Conservation (phyloP, 768 basidiomycete species). For the Auriscalpium microsporum region DNA sequence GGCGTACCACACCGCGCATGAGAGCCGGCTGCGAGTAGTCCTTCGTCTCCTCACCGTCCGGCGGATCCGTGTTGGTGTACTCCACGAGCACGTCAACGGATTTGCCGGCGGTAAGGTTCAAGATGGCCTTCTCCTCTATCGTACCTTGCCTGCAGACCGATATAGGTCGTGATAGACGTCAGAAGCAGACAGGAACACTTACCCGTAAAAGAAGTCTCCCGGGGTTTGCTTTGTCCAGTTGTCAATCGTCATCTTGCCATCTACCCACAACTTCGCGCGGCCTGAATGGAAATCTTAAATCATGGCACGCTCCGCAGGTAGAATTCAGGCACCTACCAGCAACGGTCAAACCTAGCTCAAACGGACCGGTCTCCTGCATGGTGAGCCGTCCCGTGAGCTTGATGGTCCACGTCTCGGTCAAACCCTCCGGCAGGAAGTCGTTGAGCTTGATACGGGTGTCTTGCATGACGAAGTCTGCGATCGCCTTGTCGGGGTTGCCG, state of each 20-base stretch:
- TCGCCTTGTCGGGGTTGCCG: conserved; percentile 36
- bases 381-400: conserved; percentile 46
- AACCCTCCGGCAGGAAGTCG: conserved; percentile 52
- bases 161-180: background rate
- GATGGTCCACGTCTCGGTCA: conserved; percentile 47
- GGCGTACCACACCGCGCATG: conserved; percentile 58
- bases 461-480: conserved; percentile 40
- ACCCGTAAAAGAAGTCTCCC: conserved; percentile 66
- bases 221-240: conserved; percentile 64
- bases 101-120: conserved; percentile 38
- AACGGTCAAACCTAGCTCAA: conserved; percentile 56
- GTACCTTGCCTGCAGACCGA: conserved; percentile 44
- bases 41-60: conserved; percentile 27
- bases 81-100: conserved; percentile 48
- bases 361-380: conserved; percentile 38
- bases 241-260: conserved; percentile 52
- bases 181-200: conserved; percentile 10
- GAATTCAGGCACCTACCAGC: conserved; percentile 30
- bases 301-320: background rate
- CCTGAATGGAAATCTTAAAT: conserved; percentile 22
- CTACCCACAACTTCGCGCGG: conserved; percentile 55
- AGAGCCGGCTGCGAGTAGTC: conserved; percentile 53
- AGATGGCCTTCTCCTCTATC: conserved; percentile 48
- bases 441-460: conserved; percentile 61
- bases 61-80: conserved; percentile 54